Percentiles rank a stretch among this genome's conserved stretches.
These are phyloP conservation scores for Lactarius vividus DNA, from an alignment of 768 basidiomycete species.

Conservation along the genomic window DNA sequence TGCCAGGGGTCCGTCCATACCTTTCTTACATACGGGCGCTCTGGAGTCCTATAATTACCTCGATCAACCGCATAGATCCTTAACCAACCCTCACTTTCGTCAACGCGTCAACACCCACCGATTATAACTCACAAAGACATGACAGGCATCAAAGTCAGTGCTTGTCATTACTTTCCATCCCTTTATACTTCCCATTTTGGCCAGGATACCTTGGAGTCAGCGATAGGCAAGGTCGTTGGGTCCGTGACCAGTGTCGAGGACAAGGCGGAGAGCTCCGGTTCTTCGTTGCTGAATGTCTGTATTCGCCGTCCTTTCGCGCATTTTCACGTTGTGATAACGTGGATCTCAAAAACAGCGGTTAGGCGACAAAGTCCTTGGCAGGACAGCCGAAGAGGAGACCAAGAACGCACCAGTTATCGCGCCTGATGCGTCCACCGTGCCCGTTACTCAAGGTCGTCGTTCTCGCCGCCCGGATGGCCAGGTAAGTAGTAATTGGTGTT, in stretches of 20 bases:
- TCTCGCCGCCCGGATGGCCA: conserved; percentile 8
- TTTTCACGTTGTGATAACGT: not conserved
- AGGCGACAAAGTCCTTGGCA: conserved; percentile 11
- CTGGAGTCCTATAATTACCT: conserved; percentile 6
- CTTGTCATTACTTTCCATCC: no score
- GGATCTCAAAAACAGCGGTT: not conserved
- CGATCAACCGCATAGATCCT: not conserved
- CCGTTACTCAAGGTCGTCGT: conserved; percentile 7
- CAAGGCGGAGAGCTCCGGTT: not conserved
- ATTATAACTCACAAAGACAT: conserved; percentile 8
- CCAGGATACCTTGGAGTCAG: not conserved
- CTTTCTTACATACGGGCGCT: not conserved
- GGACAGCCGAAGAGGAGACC: conserved; percentile 6
- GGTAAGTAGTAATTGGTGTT: conserved; percentile 1
- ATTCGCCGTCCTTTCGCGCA: not conserved
- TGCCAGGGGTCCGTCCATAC: conserved; percentile 5
- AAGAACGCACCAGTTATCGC: not conserved
- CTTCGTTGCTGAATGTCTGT: not conserved
- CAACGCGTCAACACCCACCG: no score
- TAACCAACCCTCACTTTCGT: not conserved
- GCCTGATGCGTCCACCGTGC: conserved; percentile 1
- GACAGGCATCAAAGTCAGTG: conserved; percentile 8
- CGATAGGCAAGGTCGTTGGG: not conserved
- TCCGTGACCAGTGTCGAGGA: not conserved
- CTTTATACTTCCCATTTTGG: not conserved